Evolutionary conservation across 768 basidiomycete genomes (phyloP), one percentile per base, ranked within the genome.

Genomic region (Atractiella rhizophila): DNA sequence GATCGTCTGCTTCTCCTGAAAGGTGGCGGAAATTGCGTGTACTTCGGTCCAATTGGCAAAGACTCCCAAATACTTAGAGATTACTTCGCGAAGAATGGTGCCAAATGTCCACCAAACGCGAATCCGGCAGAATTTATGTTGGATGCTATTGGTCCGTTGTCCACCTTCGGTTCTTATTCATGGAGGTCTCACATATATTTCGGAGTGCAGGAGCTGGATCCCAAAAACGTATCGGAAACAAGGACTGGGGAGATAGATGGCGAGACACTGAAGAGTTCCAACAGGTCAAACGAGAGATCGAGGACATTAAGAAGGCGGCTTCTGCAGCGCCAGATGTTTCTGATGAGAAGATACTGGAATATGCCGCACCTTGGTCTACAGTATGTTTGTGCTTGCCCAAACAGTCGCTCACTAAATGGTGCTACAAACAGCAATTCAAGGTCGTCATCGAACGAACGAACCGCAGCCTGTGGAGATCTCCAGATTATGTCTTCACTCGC

Each of bases 211-310:
- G 82, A 46, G 78, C 80, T 23, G 76, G 76, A 3, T 69, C 70
- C 2, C 71, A 73, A 25, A 54, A 52, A 1, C 68, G 71, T 1
- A 61, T 64, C 13, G 69, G 64, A 39, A 48, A 74, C 41, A 69
- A 71, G 25, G 82, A 88, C 52, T 88, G 83, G 83, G 71, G 72
- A 41, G 71, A 79, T 46, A 63, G 81, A 36, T 88, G 83, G 83
- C 58, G 68, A 31, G 65, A 80, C 23, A 76, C 76, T 1, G 66
- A 74, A 40, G 75, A 85, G 58, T 55, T 51, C 34, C 47, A 51
- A n/a, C 43, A 54, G 3, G 56, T 62, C 13, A 57, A 59, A 46
- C 50, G 51, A 4, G 63, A 69, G 43, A 66, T 71, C 43, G 54
- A 58, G 23, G 69, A 75, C 28, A 80, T 75, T 4, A 63, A 69